Evolutionary conservation across 768 basidiomycete species (phyloP).

Genomic region (Leccinum subgranulosum): DNA sequence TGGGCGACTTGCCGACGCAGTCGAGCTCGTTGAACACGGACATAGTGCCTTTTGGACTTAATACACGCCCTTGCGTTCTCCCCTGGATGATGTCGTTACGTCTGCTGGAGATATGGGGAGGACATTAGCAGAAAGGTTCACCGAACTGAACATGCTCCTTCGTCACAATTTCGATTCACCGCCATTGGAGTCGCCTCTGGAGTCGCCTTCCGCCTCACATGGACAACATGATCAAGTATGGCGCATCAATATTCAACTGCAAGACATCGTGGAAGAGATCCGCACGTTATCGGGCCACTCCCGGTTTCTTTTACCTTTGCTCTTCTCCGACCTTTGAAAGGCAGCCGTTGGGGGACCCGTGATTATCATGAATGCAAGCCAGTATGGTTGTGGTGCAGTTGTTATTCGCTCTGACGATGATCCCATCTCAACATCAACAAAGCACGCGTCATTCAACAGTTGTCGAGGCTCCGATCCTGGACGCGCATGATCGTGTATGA

Average conservation of each 20-base stretch:
- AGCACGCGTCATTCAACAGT: background rate
- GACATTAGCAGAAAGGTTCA: background rate
- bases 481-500: background rate
- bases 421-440: constrained; percentile 3
- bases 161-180: constrained; percentile 1
- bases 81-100: background rate
- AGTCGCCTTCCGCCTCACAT: background rate
- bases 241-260: background rate
- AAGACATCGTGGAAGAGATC: constrained; percentile 11
- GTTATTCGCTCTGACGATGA: constrained; percentile 12
- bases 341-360: constrained; percentile 25
- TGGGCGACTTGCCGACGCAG: constrained; percentile 9
- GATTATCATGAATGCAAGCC: constrained; percentile 31
- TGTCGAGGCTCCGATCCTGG: background rate
- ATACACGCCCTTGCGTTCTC: constrained; percentile 9
- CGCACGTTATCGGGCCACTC: constrained; percentile 19
- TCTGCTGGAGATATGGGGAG: background rate
- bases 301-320: constrained; percentile 23
- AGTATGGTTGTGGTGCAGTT: constrained; percentile 32
- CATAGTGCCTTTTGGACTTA: constrained; percentile 20
- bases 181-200: background rate
- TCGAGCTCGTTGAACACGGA: constrained; percentile 32
- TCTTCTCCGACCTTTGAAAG: constrained; percentile 10
- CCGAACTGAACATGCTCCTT: constrained; percentile 1
- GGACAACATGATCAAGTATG: constrained; percentile 1